These are phyloP conservation scores for Dipteronia dyeriana DNA, from an alignment of 345 rosid species.

Conservation along the genomic window DNA sequence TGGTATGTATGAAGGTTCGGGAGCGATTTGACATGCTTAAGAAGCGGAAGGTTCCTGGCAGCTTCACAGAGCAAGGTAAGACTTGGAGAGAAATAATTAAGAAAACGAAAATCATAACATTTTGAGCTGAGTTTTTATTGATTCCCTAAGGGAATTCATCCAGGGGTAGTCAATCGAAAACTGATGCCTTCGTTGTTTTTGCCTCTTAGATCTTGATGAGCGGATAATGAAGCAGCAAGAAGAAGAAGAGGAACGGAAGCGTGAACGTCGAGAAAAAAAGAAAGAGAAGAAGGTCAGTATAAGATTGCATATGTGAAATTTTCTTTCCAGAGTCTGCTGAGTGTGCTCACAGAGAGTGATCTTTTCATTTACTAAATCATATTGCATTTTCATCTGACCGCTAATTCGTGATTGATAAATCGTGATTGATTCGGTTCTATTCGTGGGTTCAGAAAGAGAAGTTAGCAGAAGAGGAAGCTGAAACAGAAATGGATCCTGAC, in stretches of 20 bases:
- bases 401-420: background rate
- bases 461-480: constrained; percentile 56
- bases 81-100: constrained; percentile 14
- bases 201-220: constrained; percentile 75
- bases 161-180: background rate
- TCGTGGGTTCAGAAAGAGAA: constrained; percentile 70
- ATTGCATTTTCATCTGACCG: background rate
- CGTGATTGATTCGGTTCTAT: constrained; percentile 1
- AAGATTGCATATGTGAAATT: background rate
- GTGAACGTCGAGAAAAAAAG: constrained; percentile 80
- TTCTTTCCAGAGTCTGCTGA: background rate
- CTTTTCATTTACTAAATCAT: background rate
- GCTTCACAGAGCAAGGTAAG: constrained; percentile 89
- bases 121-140: background rate
- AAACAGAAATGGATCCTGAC: constrained; percentile 83
- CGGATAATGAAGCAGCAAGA: constrained; percentile 82
- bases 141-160: background rate
- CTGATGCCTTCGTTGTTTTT: background rate
- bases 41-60: constrained; percentile 84
- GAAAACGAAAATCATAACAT: background rate
- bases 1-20: constrained; percentile 60
- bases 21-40: constrained; percentile 81
- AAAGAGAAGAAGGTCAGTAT: constrained; percentile 88
- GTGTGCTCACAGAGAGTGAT: background rate
- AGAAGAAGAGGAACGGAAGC: constrained; percentile 88